A percentile compares a stretch with the other conserved stretches of the same genome.
Evolutionary conservation across 768 basidiomycete genomes (phyloP).

Genomic region (Cubamyces lactineus): DNA sequence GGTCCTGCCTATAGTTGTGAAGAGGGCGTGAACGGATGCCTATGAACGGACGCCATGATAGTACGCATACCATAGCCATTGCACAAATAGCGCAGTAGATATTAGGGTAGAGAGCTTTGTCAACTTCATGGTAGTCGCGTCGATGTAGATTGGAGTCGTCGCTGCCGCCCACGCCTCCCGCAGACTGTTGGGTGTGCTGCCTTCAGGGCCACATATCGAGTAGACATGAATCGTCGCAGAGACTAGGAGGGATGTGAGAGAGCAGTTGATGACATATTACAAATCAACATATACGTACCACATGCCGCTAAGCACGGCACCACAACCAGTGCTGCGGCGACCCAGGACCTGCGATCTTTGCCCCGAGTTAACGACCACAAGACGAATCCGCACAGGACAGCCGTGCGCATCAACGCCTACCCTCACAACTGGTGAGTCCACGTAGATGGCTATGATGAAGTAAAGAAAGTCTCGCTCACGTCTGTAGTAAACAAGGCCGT

Average conservation of each 20-base stretch:
- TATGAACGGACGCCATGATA: not conserved
- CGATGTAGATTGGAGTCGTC: not conserved
- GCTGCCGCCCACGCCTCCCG: not conserved
- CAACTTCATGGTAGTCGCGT: not conserved
- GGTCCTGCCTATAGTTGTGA: too few relatives aligned
- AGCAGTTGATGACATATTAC: not conserved
- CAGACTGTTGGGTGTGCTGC: too few relatives aligned
- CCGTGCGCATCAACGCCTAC: not conserved
- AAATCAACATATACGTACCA: not conserved
- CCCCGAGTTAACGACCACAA: not conserved
- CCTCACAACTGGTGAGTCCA: not conserved
- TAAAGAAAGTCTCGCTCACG: not conserved
- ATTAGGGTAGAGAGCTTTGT: not conserved
- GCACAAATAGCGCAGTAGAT: not conserved
- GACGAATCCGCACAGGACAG: not conserved
- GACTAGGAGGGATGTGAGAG: not conserved
- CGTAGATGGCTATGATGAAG: not conserved
- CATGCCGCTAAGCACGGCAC: not conserved
- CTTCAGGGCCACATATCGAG: too few relatives aligned
- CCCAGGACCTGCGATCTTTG: not conserved
- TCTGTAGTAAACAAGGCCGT: not conserved
- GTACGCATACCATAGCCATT: not conserved
- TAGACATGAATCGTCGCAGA: not conserved
- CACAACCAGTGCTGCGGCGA: not conserved
- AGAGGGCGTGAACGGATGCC: too few relatives aligned